These are phyloP conservation scores for Penicillium malachiteum DNA, from an alignment of 495 filamentous ascomycete genomes.

Conservation along the genomic window DNA sequence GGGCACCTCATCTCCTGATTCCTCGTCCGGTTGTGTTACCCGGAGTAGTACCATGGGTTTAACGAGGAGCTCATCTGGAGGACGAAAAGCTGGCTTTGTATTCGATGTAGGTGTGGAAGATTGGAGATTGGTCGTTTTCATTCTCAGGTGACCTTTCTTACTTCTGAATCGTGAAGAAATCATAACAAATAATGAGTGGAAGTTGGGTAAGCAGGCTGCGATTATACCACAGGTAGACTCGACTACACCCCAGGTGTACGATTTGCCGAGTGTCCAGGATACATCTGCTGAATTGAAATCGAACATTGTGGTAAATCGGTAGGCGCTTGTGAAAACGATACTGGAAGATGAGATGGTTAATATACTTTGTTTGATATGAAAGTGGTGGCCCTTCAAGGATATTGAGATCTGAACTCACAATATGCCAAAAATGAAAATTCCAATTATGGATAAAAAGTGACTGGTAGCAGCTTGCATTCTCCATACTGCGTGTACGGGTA, in stretches of 20 bases:
- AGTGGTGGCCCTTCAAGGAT: too few species aligned
- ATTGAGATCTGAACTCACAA: conserved; percentile 8
- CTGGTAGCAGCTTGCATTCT: conserved; percentile 24
- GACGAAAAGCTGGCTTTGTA: background rate
- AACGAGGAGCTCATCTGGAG: conserved; percentile 1
- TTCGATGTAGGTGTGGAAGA: background rate
- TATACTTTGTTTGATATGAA: too few species aligned
- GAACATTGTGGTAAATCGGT: conserved; percentile 14
- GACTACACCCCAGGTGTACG: conserved; percentile 13
- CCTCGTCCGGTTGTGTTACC: conserved; percentile 5
- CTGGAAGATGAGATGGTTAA: conserved; percentile 1
- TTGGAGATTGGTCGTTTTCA: background rate
- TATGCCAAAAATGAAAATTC: conserved; percentile 14
- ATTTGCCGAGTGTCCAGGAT: conserved; percentile 15
- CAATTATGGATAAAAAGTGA: conserved; percentile 15
- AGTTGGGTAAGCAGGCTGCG: conserved; percentile 12
- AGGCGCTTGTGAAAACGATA: conserved; percentile 16
- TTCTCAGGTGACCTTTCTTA: background rate
- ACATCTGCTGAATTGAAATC: conserved; percentile 5
- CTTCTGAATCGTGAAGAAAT: conserved; percentile 5
- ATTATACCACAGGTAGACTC: conserved; percentile 16
- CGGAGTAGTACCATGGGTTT: conserved; percentile 7
- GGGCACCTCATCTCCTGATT: conserved; percentile 13
- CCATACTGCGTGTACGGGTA: conserved; percentile 46
- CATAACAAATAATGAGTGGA: conserved; percentile 10